Percentiles rank a stretch among this genome's conserved stretches.
Evolutionary conservation across 495 filamentous ascomycete genomes (phyloP).

Genomic region (Penicillium goetzii): DNA sequence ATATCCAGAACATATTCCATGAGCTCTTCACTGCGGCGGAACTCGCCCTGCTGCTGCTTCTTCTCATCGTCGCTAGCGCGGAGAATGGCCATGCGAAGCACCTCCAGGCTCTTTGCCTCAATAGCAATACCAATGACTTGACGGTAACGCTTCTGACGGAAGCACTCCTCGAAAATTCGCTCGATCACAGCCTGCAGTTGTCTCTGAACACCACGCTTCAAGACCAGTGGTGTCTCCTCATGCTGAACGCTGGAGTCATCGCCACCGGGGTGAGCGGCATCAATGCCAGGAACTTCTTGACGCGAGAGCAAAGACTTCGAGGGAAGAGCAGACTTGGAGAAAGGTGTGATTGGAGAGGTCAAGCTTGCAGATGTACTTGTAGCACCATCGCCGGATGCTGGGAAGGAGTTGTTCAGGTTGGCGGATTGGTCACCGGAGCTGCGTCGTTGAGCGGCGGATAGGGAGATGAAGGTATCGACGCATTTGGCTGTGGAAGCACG

Average conservation of each 20-base stretch:
- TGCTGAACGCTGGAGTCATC: conserved; percentile 56
- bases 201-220: conserved; percentile 62
- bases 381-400: conserved; percentile 60
- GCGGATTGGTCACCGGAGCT: conserved; percentile 60
- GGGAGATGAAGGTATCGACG: conserved; percentile 93
- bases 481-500: conserved; percentile 68
- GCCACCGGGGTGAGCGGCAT: conserved; percentile 57
- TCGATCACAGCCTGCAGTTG: conserved; percentile 83
- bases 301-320: conserved; percentile 92
- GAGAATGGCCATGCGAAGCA: conserved; percentile 85
- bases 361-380: conserved; percentile 71
- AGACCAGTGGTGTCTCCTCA: conserved; percentile 56
- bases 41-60: conserved; percentile 60
- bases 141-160: conserved; percentile 82
- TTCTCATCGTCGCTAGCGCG: conserved; percentile 80
- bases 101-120: conserved; percentile 89
- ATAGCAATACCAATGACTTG: conserved; percentile 99
- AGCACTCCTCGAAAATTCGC: conserved; percentile 88
- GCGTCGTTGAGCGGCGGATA: conserved; percentile 71
- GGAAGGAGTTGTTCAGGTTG: conserved; percentile 75
- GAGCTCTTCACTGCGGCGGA: conserved; percentile 79
- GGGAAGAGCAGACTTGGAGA: conserved; percentile 86
- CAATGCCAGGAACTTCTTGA: conserved; percentile 65
- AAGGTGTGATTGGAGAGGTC: conserved; percentile 86
- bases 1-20: conserved; percentile 97